These are phyloP conservation scores for Suillus brevipes DNA, from an alignment of 768 basidiomycete genomes.

Conservation along the genomic window DNA sequence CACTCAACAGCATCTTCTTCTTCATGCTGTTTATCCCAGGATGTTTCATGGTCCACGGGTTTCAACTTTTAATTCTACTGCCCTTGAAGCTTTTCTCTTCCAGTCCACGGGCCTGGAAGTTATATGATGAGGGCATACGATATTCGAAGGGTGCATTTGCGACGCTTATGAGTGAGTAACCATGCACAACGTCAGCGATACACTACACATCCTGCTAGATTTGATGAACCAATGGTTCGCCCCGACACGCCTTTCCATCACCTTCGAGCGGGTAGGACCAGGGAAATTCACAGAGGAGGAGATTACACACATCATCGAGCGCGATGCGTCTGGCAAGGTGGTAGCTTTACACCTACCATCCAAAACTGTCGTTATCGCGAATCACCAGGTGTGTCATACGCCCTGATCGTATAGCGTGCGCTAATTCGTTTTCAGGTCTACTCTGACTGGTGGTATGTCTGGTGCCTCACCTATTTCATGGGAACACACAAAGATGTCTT, in stretches of 20 bases:
- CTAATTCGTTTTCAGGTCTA: slow-evolving; percentile 50
- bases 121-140: slow-evolving; percentile 71
- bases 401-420: background rate
- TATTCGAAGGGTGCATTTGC: slow-evolving; percentile 86
- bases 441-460: slow-evolving; percentile 87
- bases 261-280: slow-evolving; percentile 69
- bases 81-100: slow-evolving; percentile 64
- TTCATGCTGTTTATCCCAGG: slow-evolving; percentile 59
- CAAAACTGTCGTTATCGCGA: slow-evolving; percentile 83
- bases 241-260: slow-evolving; percentile 69
- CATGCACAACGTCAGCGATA: background rate
- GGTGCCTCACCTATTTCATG: slow-evolving; percentile 77
- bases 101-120: slow-evolving; percentile 47
- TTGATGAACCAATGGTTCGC: slow-evolving; percentile 82
- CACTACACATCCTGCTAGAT: slow-evolving; percentile 43
- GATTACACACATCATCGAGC: slow-evolving; percentile 55
- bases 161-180: slow-evolving; percentile 62
- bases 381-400: slow-evolving; percentile 74
- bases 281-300: slow-evolving; percentile 64
- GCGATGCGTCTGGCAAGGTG: slow-evolving; percentile 56
- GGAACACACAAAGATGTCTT: slow-evolving; percentile 70
- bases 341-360: slow-evolving; percentile 68
- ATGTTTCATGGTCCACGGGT: slow-evolving; percentile 66
- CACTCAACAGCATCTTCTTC: slow-evolving; percentile 51
- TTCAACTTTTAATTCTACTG: slow-evolving; percentile 71